Base-by-base conservation (phyloP, 495 filamentous ascomycete species). In the Penicillium desertorum region DNA sequence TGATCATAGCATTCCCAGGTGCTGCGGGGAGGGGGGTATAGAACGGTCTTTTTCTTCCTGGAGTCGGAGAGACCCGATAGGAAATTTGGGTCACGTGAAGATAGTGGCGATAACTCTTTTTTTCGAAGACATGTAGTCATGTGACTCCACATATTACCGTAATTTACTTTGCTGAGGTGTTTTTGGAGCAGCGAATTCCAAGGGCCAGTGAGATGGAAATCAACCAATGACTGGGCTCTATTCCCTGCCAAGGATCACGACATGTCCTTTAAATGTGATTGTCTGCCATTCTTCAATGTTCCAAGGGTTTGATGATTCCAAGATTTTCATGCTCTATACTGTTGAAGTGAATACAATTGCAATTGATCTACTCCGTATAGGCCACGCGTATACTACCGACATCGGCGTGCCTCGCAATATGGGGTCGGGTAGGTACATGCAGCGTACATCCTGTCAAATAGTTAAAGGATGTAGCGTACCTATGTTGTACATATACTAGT, bases 1-100 rank as follows among this genome's bases (percentile, higher is more conserved):
- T 71, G 42, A 79, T 68, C 79, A 82, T 82, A 70, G 57, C 72
- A 77, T 74, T 41, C 52, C 64, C 58, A 29, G 59, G 54, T 29
- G 56, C 46, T 49, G 46, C 48, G 29, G 27, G 27, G 34, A 54
- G 19, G 29, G 49, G 27, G 8, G 25, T 34, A 16, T 36, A 20
- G 1, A 49, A 49, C 29, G 8, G 7, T 44, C 16, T 36, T 41
- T 59, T 58, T 58, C 63, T 52, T 51, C 34, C 9, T 43, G 20
- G 45, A 23, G 30, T 48, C 44, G 52, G 60, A 63, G 51, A 32
- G 36, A 39, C 30, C 43, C 53, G 53, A 55, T 19, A 22, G 43
- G 43, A 45, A 53, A 43, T 4, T 19, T 1, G 7, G 32, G 1
- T 64, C 62, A 64, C 62, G 62, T 64, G 62, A 20, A 16, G 62